phyloP scores from a whole-genome alignment of 139 green algal genomes.

The Edaphochlamys debaryana region DNA sequence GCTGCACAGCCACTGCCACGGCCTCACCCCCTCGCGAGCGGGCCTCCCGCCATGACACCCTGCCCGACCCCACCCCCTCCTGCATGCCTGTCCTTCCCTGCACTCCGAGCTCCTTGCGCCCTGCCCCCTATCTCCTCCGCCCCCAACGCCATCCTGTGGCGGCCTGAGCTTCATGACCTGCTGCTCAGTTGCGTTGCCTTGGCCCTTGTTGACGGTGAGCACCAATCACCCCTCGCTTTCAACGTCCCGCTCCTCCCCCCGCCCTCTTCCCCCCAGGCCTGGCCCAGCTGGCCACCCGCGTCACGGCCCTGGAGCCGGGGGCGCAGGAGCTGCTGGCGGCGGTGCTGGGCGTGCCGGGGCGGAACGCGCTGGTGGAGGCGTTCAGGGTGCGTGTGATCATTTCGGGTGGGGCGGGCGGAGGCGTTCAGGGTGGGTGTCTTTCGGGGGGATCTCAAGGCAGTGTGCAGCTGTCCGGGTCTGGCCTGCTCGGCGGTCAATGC shows the following conservation, averaged over 20 bases:
- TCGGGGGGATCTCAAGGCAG: no score
- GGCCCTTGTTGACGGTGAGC: background rate
- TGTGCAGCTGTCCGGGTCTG: no score
- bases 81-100: background rate
- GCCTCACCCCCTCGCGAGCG: no score
- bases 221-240: background rate
- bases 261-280: background rate
- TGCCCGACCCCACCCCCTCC: no score
- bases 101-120: background rate
- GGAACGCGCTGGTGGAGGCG: background rate
- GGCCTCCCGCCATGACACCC: no score
- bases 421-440: no score
- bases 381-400: background rate
- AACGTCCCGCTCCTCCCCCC: no score
- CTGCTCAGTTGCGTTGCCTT: no score
- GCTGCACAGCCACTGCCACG: background rate
- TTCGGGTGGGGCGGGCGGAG: background rate
- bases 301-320: conserved; percentile 5
- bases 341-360: conserved; percentile 9
- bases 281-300: background rate
- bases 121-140: no score
- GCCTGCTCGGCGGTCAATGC: background rate
- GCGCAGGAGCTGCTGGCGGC: conserved; percentile 37
- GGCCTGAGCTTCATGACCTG: no score
- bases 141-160: no score